Evolutionary conservation across 495 filamentous ascomycete genomes (phyloP).

Genomic region (Aspergillus bertholletiae): DNA sequence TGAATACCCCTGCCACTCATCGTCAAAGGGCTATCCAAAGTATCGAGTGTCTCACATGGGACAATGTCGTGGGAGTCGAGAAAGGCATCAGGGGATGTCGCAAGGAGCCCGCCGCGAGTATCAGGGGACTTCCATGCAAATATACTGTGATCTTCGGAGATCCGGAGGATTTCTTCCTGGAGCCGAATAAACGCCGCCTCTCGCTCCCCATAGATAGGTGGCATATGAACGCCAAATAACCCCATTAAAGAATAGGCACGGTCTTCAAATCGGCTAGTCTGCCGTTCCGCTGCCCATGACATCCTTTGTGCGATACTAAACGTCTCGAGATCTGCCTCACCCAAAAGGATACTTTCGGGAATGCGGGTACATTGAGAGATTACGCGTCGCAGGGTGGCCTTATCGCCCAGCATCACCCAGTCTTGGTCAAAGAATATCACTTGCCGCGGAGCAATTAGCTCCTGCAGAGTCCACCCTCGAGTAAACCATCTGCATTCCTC

Average conservation of each 20-base stretch:
- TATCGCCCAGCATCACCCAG: conserved; percentile 22
- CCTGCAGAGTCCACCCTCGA: conserved; percentile 41
- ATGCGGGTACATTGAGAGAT: conserved; percentile 20
- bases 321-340: neutral
- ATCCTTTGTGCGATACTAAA: conserved; percentile 1
- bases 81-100: conserved; percentile 10
- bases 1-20: conserved; percentile 3
- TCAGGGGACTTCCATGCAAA: conserved; percentile 16
- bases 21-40: neutral
- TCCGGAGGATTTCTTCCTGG: conserved; percentile 26
- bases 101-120: conserved; percentile 7
- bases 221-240: conserved; percentile 1
- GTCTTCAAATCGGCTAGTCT: neutral
- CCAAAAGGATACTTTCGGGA: neutral
- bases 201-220: conserved; percentile 36
- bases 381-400: conserved; percentile 1
- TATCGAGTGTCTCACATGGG: neutral
- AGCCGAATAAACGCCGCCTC: conserved; percentile 26
- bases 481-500: conserved; percentile 27
- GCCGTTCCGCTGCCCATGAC: neutral
- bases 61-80: conserved; percentile 6
- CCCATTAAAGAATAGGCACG: neutral
- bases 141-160: conserved; percentile 17
- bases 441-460: conserved; percentile 25
- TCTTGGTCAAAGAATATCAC: conserved; percentile 17